Evolutionary conservation across 768 basidiomycete species (phyloP).

Genomic region (Arthromyces matolae): DNA sequence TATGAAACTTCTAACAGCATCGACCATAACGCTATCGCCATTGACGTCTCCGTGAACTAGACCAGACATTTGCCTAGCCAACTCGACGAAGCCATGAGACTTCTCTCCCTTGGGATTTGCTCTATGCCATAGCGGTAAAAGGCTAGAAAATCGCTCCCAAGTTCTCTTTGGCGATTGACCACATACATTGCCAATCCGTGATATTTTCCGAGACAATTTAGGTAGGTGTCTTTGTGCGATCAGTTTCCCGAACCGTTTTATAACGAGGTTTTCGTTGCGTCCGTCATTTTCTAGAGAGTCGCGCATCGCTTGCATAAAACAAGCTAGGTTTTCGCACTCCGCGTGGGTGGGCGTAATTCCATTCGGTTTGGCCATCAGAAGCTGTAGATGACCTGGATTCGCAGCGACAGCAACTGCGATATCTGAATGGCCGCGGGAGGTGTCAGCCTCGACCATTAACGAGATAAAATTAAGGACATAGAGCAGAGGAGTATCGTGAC

Average conservation of each 20-base stretch:
- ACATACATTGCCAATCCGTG: constrained; percentile 1
- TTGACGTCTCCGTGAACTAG: neutral
- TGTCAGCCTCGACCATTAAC: constrained; percentile 8
- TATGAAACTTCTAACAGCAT: constrained; percentile 10
- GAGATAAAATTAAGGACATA: constrained; percentile 14
- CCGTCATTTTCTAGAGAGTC: constrained; percentile 2
- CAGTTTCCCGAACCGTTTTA: constrained; percentile 5
- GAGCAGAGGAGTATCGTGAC: constrained; percentile 6
- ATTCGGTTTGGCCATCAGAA: constrained; percentile 11
- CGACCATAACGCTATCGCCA: constrained; percentile 5
- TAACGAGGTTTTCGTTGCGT: neutral
- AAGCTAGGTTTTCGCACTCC: constrained; percentile 8
- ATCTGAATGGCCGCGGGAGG: constrained; percentile 5
- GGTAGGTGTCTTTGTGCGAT: constrained; percentile 9
- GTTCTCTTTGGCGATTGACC: neutral
- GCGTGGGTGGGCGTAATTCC: constrained; percentile 6
- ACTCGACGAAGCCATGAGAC: constrained; percentile 7
- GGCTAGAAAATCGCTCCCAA: constrained; percentile 2
- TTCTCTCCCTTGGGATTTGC: constrained; percentile 11
- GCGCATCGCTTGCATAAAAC: constrained; percentile 9
- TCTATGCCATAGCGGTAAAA: constrained; percentile 7
- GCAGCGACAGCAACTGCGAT: constrained; percentile 14
- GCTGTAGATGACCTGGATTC: constrained; percentile 2
- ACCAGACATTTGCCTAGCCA: neutral
- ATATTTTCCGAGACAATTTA: constrained; percentile 10